Evolutionary conservation across 2,329 filamentous ascomycete genomes (phyloP), one percentile per base, ranked within the genome.

Genomic region (Alternaria gaisen): DNA sequence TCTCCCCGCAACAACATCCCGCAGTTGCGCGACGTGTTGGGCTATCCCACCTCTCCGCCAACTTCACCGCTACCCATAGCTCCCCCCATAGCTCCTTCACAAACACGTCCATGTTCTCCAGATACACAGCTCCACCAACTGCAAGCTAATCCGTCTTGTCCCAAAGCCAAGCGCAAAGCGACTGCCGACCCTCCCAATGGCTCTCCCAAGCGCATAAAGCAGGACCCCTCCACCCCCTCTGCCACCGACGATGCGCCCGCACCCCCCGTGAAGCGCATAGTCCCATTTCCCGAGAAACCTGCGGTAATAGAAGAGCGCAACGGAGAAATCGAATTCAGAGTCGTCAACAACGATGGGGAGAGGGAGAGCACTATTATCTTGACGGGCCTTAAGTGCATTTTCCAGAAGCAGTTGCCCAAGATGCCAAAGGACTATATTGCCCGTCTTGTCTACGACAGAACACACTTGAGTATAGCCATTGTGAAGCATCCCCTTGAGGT

Each of bases 361-460:
- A 87, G 91, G 66, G 93, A 97, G 73, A 96, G 92, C 75, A 89
- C 94, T 68, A 96, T 98, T 74, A 96, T 99, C 70, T 85, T 99
- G 60, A 97, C 94, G 0, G 95, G 95, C 14, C 84, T 99, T 56
- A 99, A 98, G 78, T 97, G 94, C 76, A 96, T 99, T 67, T 98
- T 99, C 73, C 95, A 99, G 78, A 98, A 98, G 72, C 95, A 99
- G 76, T 85, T 99, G 6, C 95, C 95, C 0, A 98, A 98, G 80
- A 99, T 99, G 95, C 95, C 95, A 14, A 97, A 98, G 80, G 95
- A 98, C 76, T 99, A 99, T 78, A 98, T 99, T 71, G 95, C 95
- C 4, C 91, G 95, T 40, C 88, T 99, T 8, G 95, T 99, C 60
- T 99, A 99, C 81, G 95, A 99, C 80, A 90, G 95, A 53, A 97